These are phyloP conservation scores for Penicillium sp. DNA, from an alignment of 2,329 filamentous ascomycete species.

Conservation along the genomic window DNA sequence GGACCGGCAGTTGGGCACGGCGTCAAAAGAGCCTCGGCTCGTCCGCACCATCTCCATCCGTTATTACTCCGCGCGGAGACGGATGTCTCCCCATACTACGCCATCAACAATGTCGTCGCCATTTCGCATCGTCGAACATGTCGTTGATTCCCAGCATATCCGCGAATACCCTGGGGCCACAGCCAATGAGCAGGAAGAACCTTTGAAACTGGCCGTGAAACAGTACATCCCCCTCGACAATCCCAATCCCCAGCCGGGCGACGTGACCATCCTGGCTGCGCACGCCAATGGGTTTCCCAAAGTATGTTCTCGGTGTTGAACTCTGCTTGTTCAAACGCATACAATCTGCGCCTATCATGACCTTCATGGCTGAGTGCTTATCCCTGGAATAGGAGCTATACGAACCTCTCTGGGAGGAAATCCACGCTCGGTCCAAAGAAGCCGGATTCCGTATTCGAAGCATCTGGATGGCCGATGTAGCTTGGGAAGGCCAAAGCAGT, in stretches of 20 bases:
- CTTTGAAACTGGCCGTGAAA: conserved; percentile 71
- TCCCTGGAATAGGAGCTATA: conserved; percentile 66
- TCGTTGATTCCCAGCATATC: conserved; percentile 69
- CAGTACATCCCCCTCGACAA: conserved; percentile 79
- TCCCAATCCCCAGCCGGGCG: conserved; percentile 61
- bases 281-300: conserved; percentile 95
- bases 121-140: conserved; percentile 65
- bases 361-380: conserved; percentile 1
- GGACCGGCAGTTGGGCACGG: conserved; percentile 9
- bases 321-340: neutral
- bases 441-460: conserved; percentile 66
- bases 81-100: neutral
- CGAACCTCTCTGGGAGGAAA: conserved; percentile 84
- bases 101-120: conserved; percentile 41
- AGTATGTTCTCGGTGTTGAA: conserved; percentile 43
- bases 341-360: neutral
- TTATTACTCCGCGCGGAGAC: conserved; percentile 7
- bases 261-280: conserved; percentile 78
- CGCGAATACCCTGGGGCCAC: conserved; percentile 75
- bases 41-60: neutral
- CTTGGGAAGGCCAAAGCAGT: conserved; percentile 75
- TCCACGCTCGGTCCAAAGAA: conserved; percentile 56
- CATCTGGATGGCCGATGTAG: conserved; percentile 89
- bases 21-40: conserved; percentile 10
- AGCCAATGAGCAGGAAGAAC: conserved; percentile 66